Evolutionary conservation across 768 basidiomycete genomes (phyloP).

Genomic region (Pulveroboletus frians): DNA sequence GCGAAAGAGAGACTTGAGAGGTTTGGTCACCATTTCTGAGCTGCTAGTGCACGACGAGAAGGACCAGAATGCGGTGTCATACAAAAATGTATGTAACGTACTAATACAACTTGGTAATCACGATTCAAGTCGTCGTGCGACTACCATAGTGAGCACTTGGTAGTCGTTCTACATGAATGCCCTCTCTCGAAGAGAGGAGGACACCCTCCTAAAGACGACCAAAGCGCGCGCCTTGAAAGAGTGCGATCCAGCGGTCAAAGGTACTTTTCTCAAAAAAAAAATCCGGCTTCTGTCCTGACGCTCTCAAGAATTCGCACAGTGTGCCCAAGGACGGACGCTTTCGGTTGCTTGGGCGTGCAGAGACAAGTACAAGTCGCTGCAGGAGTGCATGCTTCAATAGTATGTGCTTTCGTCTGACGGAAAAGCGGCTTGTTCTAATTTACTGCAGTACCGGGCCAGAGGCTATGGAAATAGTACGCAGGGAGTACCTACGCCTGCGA

Average conservation of each 20-base stretch:
- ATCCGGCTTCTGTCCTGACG: not conserved
- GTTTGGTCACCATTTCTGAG: slow-evolving; percentile 10
- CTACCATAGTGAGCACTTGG: not conserved
- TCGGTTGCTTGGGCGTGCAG: slow-evolving; percentile 85
- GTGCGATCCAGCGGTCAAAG: slow-evolving; percentile 73
- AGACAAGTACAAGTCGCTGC: slow-evolving; percentile 59
- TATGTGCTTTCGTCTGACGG: slow-evolving; percentile 32
- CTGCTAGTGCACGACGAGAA: not conserved
- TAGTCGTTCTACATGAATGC: slow-evolving; percentile 56
- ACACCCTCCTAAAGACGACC: slow-evolving; percentile 74
- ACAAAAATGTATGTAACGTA: not conserved
- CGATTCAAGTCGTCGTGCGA: not conserved
- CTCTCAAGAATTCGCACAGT: slow-evolving; percentile 72
- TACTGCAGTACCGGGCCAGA: slow-evolving; percentile 60
- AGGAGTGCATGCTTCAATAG: slow-evolving; percentile 79
- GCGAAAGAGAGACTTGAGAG: slow-evolving; percentile 13
- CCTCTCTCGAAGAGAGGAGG: slow-evolving; percentile 84
- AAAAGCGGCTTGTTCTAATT: not conserved
- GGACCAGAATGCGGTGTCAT: too few species aligned
- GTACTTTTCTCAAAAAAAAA: slow-evolving; percentile 23
- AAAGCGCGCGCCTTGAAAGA: slow-evolving; percentile 75
- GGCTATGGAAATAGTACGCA: slow-evolving; percentile 65
- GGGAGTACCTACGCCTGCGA: slow-evolving; percentile 68
- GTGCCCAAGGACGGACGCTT: slow-evolving; percentile 72
- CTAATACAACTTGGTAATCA: slow-evolving; percentile 7